A percentile compares a stretch with the other conserved stretches of the same genome.
These are phyloP conservation scores for Chrysoporthe austroafricana DNA, from an alignment of 2,329 filamentous ascomycete species.

Conservation along the genomic window DNA sequence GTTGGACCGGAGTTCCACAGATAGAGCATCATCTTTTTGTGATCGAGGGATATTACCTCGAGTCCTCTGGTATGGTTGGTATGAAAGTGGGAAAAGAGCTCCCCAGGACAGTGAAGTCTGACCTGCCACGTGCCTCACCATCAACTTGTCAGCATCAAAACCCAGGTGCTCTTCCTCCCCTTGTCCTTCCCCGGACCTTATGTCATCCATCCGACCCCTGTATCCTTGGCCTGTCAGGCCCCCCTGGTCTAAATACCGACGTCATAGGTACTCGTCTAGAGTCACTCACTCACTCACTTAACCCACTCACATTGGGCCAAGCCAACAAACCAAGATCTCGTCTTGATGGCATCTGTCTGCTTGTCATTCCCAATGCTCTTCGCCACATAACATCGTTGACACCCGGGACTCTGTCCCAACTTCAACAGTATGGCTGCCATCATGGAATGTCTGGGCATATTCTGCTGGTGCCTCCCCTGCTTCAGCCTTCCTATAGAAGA, in stretches of 20 bases:
- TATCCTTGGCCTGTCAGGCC: neutral
- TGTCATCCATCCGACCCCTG: neutral
- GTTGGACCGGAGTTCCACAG: too few species aligned
- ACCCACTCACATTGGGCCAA: neutral
- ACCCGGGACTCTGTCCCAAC: neutral
- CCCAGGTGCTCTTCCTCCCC: too few species aligned
- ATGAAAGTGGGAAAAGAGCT: neutral
- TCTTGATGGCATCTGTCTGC: neutral
- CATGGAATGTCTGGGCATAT: constrained; percentile 25
- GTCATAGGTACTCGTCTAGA: neutral
- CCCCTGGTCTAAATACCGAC: neutral
- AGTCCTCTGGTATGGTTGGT: neutral
- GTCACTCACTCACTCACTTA: neutral
- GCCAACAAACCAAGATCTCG: neutral
- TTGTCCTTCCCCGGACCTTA: neutral
- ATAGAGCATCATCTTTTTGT: neutral
- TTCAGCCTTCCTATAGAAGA: constrained; percentile 59
- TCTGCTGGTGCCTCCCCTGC: constrained; percentile 61
- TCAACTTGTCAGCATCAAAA: neutral
- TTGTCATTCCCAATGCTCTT: neutral
- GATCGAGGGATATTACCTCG: neutral
- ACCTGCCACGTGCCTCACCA: neutral
- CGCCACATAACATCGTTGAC: neutral
- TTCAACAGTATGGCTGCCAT: constrained; percentile 22
- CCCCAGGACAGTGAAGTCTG: neutral